Evolutionary conservation across 2,329 filamentous ascomycete genomes (phyloP), one percentile per base, ranked within the genome.

Genomic region (Cyclaneusma minus): DNA sequence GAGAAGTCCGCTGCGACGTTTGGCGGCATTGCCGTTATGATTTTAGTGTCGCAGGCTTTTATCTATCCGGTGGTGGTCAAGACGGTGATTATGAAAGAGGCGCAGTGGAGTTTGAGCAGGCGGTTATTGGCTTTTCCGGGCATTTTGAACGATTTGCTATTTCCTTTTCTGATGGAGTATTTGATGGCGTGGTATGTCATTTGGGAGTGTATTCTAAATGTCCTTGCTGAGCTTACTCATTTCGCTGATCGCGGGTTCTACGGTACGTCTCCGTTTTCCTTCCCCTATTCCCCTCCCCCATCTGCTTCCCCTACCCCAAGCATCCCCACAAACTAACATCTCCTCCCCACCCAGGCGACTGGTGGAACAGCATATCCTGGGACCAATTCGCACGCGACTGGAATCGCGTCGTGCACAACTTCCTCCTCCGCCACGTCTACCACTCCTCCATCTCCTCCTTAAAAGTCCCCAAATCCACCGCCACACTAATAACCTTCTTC

Each of bases 321-420:
- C n/a, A n/a, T n/a, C n/a, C n/a, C n/a, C n/a, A n/a, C n/a, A n/a
- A n/a, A n/a, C n/a, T n/a, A n/a, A n/a, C n/a, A n/a, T n/a, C n/a
- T n/a, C n/a, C n/a, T n/a, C n/a, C n/a, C n/a, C n/a, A n/a, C n/a
- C n/a, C n/a, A n/a, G n/a, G 62, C 20, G 60, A 63, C 25, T 74
- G 68, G 68, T 72, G 68, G 68, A 73, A 73, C 37, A 61, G 57
- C 33, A 55, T 66, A 3, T 68, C 64, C 1, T 82, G 73, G 67
- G 77, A 84, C 40, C 73, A 83, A 43, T 87, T 80, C 40, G 78
- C 79, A 4, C 61, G 79, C 20, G 76, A 83, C 44, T 85, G 80
- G 80, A 85, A 85, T 44, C 55, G 69, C n/a, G 78, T 79, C 0
- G 78, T 85, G 4, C 78, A 84, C 44, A 72, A 76, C 40, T 85